Conservation (phyloP, 2,329 filamentous ascomycete genomes). For the Pseudocercospora eumusae region DNA sequence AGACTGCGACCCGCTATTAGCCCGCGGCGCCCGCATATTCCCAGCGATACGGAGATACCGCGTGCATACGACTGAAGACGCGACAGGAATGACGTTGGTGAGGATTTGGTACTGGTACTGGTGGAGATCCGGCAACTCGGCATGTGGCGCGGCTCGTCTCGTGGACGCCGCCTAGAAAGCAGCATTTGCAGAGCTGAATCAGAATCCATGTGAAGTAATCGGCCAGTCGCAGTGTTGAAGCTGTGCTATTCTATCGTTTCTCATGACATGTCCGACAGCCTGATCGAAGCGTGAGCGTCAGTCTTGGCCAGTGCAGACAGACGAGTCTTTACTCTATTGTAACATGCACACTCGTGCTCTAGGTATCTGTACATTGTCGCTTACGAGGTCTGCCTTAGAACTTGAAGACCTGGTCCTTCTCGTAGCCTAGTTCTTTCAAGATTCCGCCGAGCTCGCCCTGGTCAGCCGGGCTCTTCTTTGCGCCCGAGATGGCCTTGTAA, state of each 20-base stretch:
- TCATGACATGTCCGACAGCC: not conserved
- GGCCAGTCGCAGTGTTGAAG: not conserved
- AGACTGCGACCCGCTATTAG: not conserved
- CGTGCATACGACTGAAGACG: not conserved
- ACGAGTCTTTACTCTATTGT: conserved; percentile 1
- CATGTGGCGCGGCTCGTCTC: no score
- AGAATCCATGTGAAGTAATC: not conserved
- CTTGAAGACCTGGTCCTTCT: conserved; percentile 92
- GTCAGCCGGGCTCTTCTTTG: conserved; percentile 88
- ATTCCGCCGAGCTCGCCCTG: conserved; percentile 85
- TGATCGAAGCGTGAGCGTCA: not conserved
- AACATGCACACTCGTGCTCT: conserved; percentile 15
- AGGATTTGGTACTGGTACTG: no score
- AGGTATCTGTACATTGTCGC: not conserved
- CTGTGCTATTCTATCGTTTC: not conserved
- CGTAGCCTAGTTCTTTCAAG: conserved; percentile 81
- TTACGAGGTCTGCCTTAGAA: conserved; percentile 58
- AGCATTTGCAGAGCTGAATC: not conserved
- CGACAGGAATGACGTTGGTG: not conserved
- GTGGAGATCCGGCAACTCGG: no score
- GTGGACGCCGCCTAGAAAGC: not conserved
- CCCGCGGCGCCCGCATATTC: not conserved
- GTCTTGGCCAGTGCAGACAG: not conserved
- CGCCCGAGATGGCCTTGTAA: conserved; percentile 89
- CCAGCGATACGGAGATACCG: not conserved